Conservation (phyloP, 2,329 filamentous ascomycete species). For the Sporothrix inflata region DNA sequence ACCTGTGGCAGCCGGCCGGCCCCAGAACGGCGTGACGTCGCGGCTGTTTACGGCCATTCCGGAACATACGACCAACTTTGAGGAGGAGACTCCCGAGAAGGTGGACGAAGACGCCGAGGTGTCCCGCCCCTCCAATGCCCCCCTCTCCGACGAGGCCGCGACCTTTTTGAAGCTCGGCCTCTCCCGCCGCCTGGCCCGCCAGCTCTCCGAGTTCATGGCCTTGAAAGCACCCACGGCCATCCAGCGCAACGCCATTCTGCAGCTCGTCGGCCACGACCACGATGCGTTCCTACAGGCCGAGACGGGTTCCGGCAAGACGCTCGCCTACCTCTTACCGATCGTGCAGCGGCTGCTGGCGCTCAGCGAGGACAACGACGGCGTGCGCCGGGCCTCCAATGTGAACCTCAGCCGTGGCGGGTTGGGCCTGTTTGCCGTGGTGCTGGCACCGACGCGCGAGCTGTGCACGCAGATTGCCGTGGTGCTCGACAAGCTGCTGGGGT, state of each 20-base stretch:
- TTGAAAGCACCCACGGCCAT: constrained; percentile 93
- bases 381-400: constrained; percentile 41
- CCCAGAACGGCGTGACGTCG: constrained; percentile 65
- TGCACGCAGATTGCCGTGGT: constrained; percentile 92
- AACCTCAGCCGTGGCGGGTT: constrained; percentile 80
- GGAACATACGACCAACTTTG: constrained; percentile 64
- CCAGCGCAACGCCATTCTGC: constrained; percentile 84
- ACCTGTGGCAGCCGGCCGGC: constrained; percentile 43
- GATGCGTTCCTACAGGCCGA: constrained; percentile 97
- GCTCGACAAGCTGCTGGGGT: constrained; percentile 81
- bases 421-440: constrained; percentile 89
- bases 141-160: constrained; percentile 78
- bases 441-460: constrained; percentile 90
- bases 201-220: constrained; percentile 81
- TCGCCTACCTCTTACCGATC: constrained; percentile 93
- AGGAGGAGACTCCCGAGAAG: constrained; percentile 45
- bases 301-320: constrained; percentile 95
- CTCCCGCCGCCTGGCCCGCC: constrained; percentile 76
- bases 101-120: constrained; percentile 55
- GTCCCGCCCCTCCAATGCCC: constrained; percentile 81
- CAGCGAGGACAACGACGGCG: constrained; percentile 58
- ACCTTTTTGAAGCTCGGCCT: constrained; percentile 87
- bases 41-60: constrained; percentile 93
- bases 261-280: constrained; percentile 76
- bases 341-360: constrained; percentile 85